Evolutionary conservation across 306 rosid genomes (phyloP).

Genomic region (Boehmeria nivea): DNA sequence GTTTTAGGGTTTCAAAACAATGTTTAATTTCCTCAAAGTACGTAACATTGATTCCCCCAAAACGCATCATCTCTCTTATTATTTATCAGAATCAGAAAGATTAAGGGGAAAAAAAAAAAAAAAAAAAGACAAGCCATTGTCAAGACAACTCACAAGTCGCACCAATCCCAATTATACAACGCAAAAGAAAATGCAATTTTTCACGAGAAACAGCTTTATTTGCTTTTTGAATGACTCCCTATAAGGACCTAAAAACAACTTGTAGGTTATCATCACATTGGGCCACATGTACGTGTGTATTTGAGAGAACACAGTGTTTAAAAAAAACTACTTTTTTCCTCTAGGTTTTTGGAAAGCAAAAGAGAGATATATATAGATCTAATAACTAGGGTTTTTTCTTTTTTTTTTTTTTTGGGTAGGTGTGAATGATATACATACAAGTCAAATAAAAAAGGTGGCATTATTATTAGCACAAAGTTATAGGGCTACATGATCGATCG

Average conservation of each 20-base stretch:
- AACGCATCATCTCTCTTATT: neutral
- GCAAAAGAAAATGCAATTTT: constrained; percentile 10
- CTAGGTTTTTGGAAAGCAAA: neutral
- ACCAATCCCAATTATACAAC: constrained; percentile 12
- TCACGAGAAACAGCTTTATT: constrained; percentile 10
- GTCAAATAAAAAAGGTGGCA: constrained; percentile 47
- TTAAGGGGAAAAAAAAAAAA: neutral
- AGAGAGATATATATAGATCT: neutral
- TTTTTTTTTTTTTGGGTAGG: neutral
- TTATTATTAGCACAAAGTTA: constrained; percentile 30
- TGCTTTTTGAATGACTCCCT: neutral
- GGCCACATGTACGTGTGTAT: neutral
- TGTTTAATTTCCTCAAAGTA: neutral
- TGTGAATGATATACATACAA: constrained; percentile 6
- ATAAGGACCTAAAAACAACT: constrained; percentile 7
- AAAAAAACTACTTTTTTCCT: neutral
- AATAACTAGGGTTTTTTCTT: neutral
- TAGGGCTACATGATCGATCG: constrained; percentile 2
- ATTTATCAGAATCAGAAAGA: neutral
- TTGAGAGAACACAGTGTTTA: too few relatives aligned
- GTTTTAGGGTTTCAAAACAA: neutral
- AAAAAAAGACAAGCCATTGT: constrained; percentile 1
- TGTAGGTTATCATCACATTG: constrained; percentile 1
- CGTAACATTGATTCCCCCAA: constrained; percentile 3
- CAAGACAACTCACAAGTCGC: constrained; percentile 19